Conservation (phyloP, 2,329 filamentous ascomycete genomes). For the Hymenoscyphus infarciens region DNA sequence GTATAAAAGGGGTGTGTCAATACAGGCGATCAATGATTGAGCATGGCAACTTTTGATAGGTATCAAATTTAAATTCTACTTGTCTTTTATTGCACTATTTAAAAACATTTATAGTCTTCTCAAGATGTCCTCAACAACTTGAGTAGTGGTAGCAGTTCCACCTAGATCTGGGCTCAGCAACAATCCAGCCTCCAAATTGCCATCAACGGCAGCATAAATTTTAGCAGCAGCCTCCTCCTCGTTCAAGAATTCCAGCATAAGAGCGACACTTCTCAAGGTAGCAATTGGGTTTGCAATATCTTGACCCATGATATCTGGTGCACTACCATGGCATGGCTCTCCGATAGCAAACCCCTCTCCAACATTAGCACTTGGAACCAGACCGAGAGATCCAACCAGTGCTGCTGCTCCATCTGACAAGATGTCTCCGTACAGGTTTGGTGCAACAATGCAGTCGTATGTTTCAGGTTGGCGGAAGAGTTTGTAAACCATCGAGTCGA, state of each 20-base stretch:
- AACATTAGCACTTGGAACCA: conserved; percentile 94
- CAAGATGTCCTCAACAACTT: conserved; percentile 85
- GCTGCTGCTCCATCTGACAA: conserved; percentile 93
- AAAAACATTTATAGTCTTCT: conserved; percentile 61
- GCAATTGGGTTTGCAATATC: conserved; percentile 96
- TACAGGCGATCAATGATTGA: neutral
- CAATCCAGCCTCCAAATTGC: conserved; percentile 77
- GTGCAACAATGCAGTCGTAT: conserved; percentile 97
- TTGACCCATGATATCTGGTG: conserved; percentile 91
- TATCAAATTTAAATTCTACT: conserved; percentile 1
- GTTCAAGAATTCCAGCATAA: conserved; percentile 95
- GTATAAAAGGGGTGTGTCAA: conserved; percentile 7
- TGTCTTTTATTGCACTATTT: conserved; percentile 11
- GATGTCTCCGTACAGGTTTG: conserved; percentile 96
- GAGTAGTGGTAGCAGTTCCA: conserved; percentile 76
- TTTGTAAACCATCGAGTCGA: conserved; percentile 99
- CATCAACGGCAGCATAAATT: conserved; percentile 92
- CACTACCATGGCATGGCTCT: conserved; percentile 95
- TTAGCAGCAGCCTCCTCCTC: conserved; percentile 80
- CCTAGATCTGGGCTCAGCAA: conserved; percentile 87
- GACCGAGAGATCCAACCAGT: conserved; percentile 83
- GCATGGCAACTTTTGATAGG: neutral
- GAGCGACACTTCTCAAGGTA: conserved; percentile 81
- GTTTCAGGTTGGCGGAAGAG: conserved; percentile 92
- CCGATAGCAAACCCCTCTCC: conserved; percentile 93